Conservation (phyloP, 2,329 filamentous ascomycete genomes). For the Aspergillus ustus region DNA sequence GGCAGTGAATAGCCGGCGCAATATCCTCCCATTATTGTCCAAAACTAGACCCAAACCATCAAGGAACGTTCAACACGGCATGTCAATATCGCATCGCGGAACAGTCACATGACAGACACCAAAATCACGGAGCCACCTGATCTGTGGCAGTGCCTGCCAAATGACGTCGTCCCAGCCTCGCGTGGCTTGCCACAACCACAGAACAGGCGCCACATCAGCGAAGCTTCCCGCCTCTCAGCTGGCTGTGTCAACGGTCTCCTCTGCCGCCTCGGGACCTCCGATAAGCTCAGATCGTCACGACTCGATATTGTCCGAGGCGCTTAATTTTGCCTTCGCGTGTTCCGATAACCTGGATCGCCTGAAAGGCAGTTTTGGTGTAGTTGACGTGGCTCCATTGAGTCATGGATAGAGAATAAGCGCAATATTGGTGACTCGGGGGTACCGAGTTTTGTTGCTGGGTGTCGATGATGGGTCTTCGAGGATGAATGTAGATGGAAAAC, state of each 20-base stretch:
- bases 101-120: neutral
- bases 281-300: constrained; percentile 13
- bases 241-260: neutral
- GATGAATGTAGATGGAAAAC: neutral
- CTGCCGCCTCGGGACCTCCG: constrained; percentile 8
- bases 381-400: constrained; percentile 10
- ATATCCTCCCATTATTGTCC: neutral
- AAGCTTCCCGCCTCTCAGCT: constrained; percentile 17
- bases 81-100: neutral
- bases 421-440: neutral
- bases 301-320: constrained; percentile 8
- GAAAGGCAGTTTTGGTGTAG: neutral
- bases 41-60: neutral
- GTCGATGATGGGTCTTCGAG: neutral
- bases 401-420: neutral
- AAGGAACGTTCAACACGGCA: neutral
- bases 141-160: constrained; percentile 13
- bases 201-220: constrained; percentile 10
- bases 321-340: neutral
- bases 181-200: constrained; percentile 8
- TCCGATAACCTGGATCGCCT: neutral
- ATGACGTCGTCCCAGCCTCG: neutral
- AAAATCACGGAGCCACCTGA: neutral
- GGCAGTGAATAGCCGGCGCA: neutral
- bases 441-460: neutral